Conservation (phyloP, 1,284 basidiomycete genomes). For the Mycocalia duriaeana region DNA sequence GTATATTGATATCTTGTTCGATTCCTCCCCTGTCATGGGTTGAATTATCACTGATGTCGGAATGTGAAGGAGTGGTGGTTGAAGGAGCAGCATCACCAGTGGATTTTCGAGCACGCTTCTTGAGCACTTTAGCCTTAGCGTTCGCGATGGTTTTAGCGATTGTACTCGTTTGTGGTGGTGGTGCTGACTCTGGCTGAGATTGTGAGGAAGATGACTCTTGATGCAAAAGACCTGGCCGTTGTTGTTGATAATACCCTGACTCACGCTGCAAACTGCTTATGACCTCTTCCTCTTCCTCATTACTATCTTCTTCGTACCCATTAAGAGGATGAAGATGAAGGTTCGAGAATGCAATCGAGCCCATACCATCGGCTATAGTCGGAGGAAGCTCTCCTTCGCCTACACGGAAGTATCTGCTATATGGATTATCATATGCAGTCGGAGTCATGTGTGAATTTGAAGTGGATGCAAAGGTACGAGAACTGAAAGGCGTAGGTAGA, state of each 20-base stretch:
- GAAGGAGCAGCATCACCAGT: not conserved
- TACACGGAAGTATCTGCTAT: not conserved
- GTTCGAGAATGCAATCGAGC: no score
- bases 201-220: not conserved
- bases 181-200: not conserved
- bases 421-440: not conserved
- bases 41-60: no score
- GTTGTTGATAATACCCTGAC: no score
- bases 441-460: not conserved
- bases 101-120: not conserved
- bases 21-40: no score
- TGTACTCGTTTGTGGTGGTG: not conserved
- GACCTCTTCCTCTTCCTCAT: not conserved
- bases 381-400: not conserved
- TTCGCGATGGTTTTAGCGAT: not conserved
- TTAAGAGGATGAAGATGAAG: no score
- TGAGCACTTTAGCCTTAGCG: not conserved
- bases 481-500: conserved; percentile 14
- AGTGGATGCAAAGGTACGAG: not conserved
- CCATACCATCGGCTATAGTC: not conserved
- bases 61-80: no score
- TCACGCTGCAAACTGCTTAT: not conserved
- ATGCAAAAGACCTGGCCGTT: no score
- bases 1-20: no score
- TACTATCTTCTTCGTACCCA: no score